Evolutionary conservation across 495 filamentous ascomycete genomes (phyloP).

Genomic region (Hamigera avellanea): DNA sequence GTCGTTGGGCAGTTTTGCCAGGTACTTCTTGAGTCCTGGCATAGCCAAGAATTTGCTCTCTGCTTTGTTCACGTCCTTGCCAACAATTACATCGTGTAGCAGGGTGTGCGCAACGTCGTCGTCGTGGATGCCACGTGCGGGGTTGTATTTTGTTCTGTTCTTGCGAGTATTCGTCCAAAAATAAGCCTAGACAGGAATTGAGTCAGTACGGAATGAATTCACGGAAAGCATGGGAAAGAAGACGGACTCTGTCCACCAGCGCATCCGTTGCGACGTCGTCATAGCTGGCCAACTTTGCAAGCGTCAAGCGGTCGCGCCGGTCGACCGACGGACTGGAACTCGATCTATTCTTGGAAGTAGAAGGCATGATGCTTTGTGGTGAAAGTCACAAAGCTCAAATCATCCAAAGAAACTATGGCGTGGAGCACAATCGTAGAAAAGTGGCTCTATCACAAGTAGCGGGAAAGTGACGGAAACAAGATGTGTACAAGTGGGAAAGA

Average conservation of each 20-base stretch:
- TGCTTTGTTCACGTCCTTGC: slow-evolving; percentile 56
- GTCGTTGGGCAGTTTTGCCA: slow-evolving; percentile 50
- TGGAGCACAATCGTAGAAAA: no score
- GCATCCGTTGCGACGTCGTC: slow-evolving; percentile 96
- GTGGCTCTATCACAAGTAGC: no score
- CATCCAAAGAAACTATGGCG: no score
- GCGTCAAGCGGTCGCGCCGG: slow-evolving; percentile 63
- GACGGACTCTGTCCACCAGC: slow-evolving; percentile 82
- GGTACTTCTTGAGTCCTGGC: slow-evolving; percentile 60
- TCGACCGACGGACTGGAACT: slow-evolving; percentile 26
- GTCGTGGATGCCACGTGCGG: slow-evolving; percentile 68
- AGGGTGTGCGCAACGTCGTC: slow-evolving; percentile 72
- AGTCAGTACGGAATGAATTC: slow-evolving; percentile 15
- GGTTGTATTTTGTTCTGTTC: slow-evolving; percentile 77
- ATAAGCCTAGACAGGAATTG: slow-evolving; percentile 49
- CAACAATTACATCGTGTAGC: slow-evolving; percentile 61
- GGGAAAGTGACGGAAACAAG: no score
- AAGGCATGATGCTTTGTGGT: no score
- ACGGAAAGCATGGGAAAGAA: slow-evolving; percentile 1
- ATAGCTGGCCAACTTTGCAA: slow-evolving; percentile 80
- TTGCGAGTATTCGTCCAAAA: slow-evolving; percentile 96
- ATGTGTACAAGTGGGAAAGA: no score
- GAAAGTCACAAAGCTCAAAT: no score
- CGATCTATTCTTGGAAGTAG: slow-evolving; percentile 32
- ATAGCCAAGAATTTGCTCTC: slow-evolving; percentile 62